Conservation (phyloP, 345 rosid species). For the Eucalyptus tenuipes region DNA sequence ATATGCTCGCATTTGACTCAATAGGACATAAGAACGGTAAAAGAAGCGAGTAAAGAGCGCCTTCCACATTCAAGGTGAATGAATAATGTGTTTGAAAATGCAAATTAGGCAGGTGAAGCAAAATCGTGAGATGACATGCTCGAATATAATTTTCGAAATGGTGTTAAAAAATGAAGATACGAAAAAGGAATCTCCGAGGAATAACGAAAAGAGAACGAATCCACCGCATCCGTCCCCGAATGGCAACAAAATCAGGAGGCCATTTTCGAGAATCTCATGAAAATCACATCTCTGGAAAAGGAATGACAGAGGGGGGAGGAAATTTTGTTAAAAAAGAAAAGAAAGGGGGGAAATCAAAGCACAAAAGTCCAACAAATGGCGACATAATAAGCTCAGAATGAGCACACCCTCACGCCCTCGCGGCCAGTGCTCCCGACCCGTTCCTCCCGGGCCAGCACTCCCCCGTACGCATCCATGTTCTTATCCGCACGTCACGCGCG, state of each 20-base stretch:
- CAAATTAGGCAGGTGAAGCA: neutral
- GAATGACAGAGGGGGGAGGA: neutral
- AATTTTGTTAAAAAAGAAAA: neutral
- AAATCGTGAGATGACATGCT: neutral
- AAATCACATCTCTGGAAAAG: neutral
- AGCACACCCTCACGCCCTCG: neutral
- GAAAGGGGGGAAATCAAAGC: neutral
- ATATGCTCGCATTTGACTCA: neutral
- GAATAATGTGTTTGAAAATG: neutral
- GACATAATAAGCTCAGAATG: conserved; percentile 22
- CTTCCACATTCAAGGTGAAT: neutral
- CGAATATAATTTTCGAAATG: neutral
- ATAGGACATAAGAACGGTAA: neutral
- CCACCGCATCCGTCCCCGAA: neutral
- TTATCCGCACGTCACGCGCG: neutral
- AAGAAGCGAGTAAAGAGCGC: neutral
- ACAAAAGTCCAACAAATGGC: conserved; percentile 3
- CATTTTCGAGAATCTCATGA: neutral
- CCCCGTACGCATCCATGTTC: neutral
- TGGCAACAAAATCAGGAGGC: neutral
- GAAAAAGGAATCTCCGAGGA: neutral
- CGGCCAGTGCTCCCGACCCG: neutral
- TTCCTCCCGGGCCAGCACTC: neutral
- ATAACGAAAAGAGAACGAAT: neutral
- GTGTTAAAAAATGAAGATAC: neutral